Evolutionary conservation across 306 rosid species (phyloP).

Genomic region (Ochetophila trinervis): DNA sequence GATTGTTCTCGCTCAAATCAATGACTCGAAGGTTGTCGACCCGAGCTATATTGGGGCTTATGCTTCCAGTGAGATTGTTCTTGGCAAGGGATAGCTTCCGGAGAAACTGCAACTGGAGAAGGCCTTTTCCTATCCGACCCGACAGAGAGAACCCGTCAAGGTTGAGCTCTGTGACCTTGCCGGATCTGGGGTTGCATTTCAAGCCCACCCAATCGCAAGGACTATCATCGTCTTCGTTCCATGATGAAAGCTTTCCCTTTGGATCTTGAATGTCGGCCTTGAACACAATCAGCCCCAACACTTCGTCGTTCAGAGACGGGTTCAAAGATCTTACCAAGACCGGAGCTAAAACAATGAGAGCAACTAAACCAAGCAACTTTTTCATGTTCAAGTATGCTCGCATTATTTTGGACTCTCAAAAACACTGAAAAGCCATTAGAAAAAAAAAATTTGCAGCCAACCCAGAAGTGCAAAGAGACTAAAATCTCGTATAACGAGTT

Average conservation of each 20-base stretch:
- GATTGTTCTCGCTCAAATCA: slow-evolving; percentile 71
- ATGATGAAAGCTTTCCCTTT: slow-evolving; percentile 55
- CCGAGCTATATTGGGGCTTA: slow-evolving; percentile 59
- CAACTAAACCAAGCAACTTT: slow-evolving; percentile 25
- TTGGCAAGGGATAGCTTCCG: slow-evolving; percentile 67
- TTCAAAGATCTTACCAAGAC: slow-evolving; percentile 43
- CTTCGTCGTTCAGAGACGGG: slow-evolving; percentile 93
- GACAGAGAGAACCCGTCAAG: slow-evolving; percentile 77
- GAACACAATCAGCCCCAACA: slow-evolving; percentile 88
- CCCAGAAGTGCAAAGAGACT: slow-evolving; percentile 6
- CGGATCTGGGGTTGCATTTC: slow-evolving; percentile 91
- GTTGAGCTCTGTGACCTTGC: slow-evolving; percentile 70
- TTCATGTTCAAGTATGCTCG: slow-evolving; percentile 41
- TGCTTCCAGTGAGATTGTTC: slow-evolving; percentile 75
- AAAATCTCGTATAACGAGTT: neutral
- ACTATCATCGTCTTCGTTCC: slow-evolving; percentile 88
- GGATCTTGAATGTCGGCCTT: slow-evolving; percentile 90
- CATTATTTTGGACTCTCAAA: slow-evolving; percentile 33
- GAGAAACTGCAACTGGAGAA: slow-evolving; percentile 60
- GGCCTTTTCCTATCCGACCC: slow-evolving; percentile 80
- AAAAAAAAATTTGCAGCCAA: slow-evolving; percentile 13
- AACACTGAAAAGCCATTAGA: slow-evolving; percentile 39
- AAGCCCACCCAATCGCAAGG: slow-evolving; percentile 83
- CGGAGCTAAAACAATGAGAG: slow-evolving; percentile 39
- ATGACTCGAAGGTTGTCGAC: slow-evolving; percentile 65